Percentiles rank a stretch among this genome's conserved stretches.
phyloP scores from a whole-genome alignment of 352 stramenopile genomes.

The Phytopythium kandeliae region DNA sequence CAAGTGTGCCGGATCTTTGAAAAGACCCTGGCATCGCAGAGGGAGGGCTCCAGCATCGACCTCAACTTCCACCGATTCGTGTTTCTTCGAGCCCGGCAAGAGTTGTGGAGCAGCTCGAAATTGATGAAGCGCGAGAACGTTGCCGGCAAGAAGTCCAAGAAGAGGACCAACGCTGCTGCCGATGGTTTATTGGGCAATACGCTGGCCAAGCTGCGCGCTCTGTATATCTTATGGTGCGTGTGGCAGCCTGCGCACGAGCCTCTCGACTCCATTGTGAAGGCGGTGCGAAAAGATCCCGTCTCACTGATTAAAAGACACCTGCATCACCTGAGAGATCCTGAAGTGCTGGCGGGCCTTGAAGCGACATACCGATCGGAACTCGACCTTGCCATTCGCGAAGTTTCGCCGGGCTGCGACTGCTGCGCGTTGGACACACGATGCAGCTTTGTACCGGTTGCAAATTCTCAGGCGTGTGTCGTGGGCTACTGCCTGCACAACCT shows the following conservation, averaged over 20 bases:
- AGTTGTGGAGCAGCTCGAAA: constrained; percentile 4
- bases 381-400: neutral
- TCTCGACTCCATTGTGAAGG: constrained; percentile 33
- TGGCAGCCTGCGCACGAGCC: constrained; percentile 25
- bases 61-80: constrained; percentile 42
- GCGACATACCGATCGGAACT: neutral
- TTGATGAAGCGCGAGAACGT: neutral
- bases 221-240: constrained; percentile 34
- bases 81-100: constrained; percentile 38
- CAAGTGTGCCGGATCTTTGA: constrained; percentile 52
- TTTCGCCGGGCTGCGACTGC: neutral
- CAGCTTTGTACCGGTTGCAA: neutral
- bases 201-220: constrained; percentile 12
- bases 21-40: constrained; percentile 37
- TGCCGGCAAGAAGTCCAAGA: neutral
- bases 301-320: constrained; percentile 9
- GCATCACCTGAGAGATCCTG: constrained; percentile 4
- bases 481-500: constrained; percentile 65
- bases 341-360: neutral
- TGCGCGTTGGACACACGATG: neutral
- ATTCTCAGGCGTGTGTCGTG: constrained; percentile 3
- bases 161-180: neutral
- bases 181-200: neutral
- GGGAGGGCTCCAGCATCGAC: neutral
- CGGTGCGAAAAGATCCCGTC: constrained; percentile 19